Evolutionary conservation across 306 rosid genomes (phyloP), one percentile per base, ranked within the genome.

Genomic region (Quercus cerris): DNA sequence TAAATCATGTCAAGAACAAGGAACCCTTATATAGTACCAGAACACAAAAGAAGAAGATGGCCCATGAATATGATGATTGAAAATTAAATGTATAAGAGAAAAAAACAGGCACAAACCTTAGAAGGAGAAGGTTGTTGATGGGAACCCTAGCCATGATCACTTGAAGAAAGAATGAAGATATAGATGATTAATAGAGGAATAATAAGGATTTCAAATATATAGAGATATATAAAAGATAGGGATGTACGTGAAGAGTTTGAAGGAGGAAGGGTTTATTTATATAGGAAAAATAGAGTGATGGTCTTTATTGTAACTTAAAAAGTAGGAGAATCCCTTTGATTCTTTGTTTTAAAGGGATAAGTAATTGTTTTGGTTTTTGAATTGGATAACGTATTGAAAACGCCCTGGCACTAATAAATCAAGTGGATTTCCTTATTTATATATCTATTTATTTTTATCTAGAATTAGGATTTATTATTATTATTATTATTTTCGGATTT

Each of bases 61-160:
- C 54, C 17, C 54, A 70, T 19, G 38, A 33, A 33, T 33, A 33
- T 33, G 46, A 41, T 41, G n/a, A 4, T 46, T 49, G 22, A 51
- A 46, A 57, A 33, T 1, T n/a, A 52, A 25, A 77, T 4, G 12
- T 14, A 19, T 62, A 75, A 61, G 63, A 15, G 56, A 38, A 12
- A 62, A 62, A 44, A 18, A 27, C 52, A 49, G 17, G 31, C 73
- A 58, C 49, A 30, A 27, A 84, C 85, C 88, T 80, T 79, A 84
- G 70, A 80, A 80, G 79, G 61, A 71, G 69, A 80, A 56, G n/a
- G 35, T 78, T 61, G 58, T 46, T 63, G 8, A 38, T 8, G 35
- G 49, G 63, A 64, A 72, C 9, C 84, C 75, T 86, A 9, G 84
- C 74, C 90, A 84, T 84, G 70, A 63, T 77, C 66, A 56, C 46